A percentile compares a stretch with the other conserved stretches of the same genome.
These are phyloP conservation scores for Bisporella sp. DNA, from an alignment of 2,329 filamentous ascomycete genomes.

Conservation along the genomic window DNA sequence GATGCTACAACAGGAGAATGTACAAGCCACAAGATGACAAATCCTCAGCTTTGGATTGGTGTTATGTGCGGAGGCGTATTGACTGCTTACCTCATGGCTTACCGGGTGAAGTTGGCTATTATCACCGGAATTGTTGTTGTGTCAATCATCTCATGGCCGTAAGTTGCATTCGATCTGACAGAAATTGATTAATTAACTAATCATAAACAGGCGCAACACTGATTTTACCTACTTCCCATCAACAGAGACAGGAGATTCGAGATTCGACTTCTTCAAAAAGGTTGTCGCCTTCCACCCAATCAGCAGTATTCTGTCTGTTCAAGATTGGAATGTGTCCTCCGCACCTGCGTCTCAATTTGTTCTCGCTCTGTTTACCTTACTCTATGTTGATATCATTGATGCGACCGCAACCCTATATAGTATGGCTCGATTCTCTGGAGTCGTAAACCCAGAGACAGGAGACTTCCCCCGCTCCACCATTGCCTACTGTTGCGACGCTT, in stretches of 20 bases:
- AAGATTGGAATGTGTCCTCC: conserved; percentile 54
- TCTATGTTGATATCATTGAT: conserved; percentile 76
- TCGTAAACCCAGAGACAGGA: conserved; percentile 57
- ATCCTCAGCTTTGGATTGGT: conserved; percentile 76
- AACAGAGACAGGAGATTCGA: conserved; percentile 51
- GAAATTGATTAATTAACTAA: background rate
- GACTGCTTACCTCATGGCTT: conserved; percentile 75
- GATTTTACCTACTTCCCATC: conserved; percentile 68
- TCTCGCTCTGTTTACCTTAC: conserved; percentile 67
- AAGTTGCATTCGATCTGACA: conserved; percentile 26
- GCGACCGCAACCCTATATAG: conserved; percentile 72
- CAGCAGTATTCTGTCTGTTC: conserved; percentile 50
- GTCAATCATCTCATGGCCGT: conserved; percentile 70
- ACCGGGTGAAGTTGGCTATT: conserved; percentile 68
- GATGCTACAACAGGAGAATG: conserved; percentile 44
- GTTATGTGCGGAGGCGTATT: conserved; percentile 74
- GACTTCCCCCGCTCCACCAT: conserved; percentile 82
- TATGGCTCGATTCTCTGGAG: conserved; percentile 69
- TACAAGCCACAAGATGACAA: conserved; percentile 62
- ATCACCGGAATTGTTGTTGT: conserved; percentile 66
- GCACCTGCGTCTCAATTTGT: conserved; percentile 52
- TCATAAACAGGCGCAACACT: conserved; percentile 49
- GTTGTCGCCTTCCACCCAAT: conserved; percentile 69
- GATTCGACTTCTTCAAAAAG: conserved; percentile 67
- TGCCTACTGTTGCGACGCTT: conserved; percentile 67